A percentile compares a stretch with the other conserved stretches of the same genome.
Evolutionary conservation across 441 rosid genomes (phyloP).

Genomic region (Gossypium laxum): DNA sequence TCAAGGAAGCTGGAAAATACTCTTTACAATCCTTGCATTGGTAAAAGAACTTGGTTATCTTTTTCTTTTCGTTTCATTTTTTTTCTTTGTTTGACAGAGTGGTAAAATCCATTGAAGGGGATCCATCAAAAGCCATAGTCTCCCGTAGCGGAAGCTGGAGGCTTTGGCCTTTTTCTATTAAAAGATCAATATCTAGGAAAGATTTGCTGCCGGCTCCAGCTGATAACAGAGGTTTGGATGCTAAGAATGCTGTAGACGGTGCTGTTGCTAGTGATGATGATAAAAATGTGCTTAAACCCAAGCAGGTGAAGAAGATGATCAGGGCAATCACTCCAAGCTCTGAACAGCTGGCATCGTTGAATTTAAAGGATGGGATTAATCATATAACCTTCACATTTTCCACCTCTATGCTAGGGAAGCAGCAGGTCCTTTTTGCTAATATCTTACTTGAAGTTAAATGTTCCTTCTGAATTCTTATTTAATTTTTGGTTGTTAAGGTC

Average conservation of each 20-base stretch:
- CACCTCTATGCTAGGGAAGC: conserved; percentile 81
- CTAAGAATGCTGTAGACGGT: conserved; percentile 27
- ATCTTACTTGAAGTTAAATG: conserved; percentile 5
- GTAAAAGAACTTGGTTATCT: conserved; percentile 35
- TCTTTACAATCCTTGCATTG: conserved; percentile 36
- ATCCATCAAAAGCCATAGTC: conserved; percentile 29
- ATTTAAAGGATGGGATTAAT: conserved; percentile 77
- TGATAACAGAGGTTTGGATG: conserved; percentile 22
- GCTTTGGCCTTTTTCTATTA: conserved; percentile 76
- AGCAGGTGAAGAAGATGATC: conserved; percentile 41
- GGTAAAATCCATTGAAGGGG: conserved; percentile 34
- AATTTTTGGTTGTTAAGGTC: background rate
- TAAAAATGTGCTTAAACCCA: conserved; percentile 26
- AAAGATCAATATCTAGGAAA: conserved; percentile 39
- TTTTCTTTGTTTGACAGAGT: conserved; percentile 20
- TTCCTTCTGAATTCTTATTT: background rate
- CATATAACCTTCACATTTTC: conserved; percentile 69
- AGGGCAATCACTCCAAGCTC: conserved; percentile 69
- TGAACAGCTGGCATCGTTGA: conserved; percentile 68
- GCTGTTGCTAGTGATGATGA: conserved; percentile 17
- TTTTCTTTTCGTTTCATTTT: background rate
- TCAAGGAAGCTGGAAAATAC: conserved; percentile 27
- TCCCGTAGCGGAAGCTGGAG: conserved; percentile 58
- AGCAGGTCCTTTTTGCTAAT: conserved; percentile 46
- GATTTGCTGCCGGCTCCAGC: conserved; percentile 17